A percentile compares a stretch with the other conserved stretches of the same genome.
phyloP scores from a whole-genome alignment of 768 basidiomycete genomes.

The Macrolepiota albuminosa region DNA sequence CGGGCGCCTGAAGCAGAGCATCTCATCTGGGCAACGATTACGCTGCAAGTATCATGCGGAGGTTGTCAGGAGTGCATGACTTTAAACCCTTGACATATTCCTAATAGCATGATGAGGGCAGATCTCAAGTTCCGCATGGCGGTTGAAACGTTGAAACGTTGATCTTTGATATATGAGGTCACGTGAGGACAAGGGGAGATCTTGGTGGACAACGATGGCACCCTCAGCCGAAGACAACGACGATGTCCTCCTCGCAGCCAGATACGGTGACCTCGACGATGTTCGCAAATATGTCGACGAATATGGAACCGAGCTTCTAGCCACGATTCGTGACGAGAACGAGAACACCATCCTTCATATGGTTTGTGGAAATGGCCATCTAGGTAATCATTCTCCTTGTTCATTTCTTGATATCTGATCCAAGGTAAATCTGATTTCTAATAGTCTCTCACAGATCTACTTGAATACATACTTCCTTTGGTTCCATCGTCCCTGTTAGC shows the following conservation, averaged over 20 bases:
- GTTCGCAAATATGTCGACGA: slow-evolving; percentile 44
- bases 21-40: background rate
- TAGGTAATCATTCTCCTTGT: slow-evolving; percentile 46
- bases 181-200: slow-evolving; percentile 1
- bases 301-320: slow-evolving; percentile 49
- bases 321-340: slow-evolving; percentile 60
- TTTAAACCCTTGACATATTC: background rate
- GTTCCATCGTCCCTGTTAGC: slow-evolving; percentile 50
- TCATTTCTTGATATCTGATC: slow-evolving; percentile 6
- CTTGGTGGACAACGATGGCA: slow-evolving; percentile 15
- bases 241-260: slow-evolving; percentile 76
- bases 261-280: slow-evolving; percentile 87
- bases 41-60: too few species aligned
- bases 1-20: background rate
- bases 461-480: slow-evolving; percentile 68
- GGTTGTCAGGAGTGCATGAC: background rate
- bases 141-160: background rate
- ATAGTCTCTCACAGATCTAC: slow-evolving; percentile 59
- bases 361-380: slow-evolving; percentile 85
- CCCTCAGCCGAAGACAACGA: slow-evolving; percentile 53
- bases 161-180: background rate
- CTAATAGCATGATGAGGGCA: background rate
- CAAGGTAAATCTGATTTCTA: slow-evolving; percentile 32
- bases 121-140: background rate
- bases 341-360: slow-evolving; percentile 84